A percentile compares a stretch with the other conserved stretches of the same genome.
Conservation (phyloP, 2,329 filamentous ascomycete species). For the Chrysosporium queenslandicum region DNA sequence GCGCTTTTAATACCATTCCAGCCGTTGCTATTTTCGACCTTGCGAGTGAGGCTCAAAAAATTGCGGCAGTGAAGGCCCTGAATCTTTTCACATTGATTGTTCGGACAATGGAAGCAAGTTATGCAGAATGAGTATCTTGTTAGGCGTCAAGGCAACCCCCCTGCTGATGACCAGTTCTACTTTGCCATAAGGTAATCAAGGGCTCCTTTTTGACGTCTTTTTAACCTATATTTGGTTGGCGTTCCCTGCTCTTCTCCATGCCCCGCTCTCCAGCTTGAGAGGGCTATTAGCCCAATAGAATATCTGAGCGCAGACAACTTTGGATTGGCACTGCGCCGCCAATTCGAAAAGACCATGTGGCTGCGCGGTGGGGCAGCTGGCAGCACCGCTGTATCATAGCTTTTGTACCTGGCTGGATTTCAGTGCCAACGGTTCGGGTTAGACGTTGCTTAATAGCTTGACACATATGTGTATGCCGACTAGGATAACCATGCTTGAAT, state of each 20-base stretch:
- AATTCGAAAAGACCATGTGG: slow-evolving; percentile 5
- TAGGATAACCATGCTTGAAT: slow-evolving; percentile 7
- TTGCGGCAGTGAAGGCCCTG: background rate
- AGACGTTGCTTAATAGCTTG: background rate
- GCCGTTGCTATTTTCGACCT: background rate
- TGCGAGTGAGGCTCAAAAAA: slow-evolving; percentile 4
- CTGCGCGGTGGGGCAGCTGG: background rate
- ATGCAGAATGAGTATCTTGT: slow-evolving; percentile 14
- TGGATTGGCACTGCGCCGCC: background rate
- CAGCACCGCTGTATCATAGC: background rate
- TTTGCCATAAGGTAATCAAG: slow-evolving; percentile 7
- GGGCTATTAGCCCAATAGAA: slow-evolving; percentile 7
- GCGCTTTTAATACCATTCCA: slow-evolving; percentile 1
- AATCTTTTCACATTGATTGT: slow-evolving; percentile 4
- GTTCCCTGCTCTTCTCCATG: slow-evolving; percentile 9
- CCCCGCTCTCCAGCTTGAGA: slow-evolving; percentile 7
- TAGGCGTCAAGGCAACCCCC: slow-evolving; percentile 11
- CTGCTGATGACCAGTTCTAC: slow-evolving; percentile 6
- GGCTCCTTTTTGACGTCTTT: slow-evolving; percentile 8
- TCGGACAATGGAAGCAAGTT: slow-evolving; percentile 8
- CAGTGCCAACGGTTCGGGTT: background rate
- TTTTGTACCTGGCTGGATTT: background rate
- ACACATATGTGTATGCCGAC: background rate
- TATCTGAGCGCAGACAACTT: background rate
- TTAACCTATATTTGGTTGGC: slow-evolving; percentile 7